Base-by-base conservation (phyloP, 768 basidiomycete species). In the Leccinum broughii region DNA sequence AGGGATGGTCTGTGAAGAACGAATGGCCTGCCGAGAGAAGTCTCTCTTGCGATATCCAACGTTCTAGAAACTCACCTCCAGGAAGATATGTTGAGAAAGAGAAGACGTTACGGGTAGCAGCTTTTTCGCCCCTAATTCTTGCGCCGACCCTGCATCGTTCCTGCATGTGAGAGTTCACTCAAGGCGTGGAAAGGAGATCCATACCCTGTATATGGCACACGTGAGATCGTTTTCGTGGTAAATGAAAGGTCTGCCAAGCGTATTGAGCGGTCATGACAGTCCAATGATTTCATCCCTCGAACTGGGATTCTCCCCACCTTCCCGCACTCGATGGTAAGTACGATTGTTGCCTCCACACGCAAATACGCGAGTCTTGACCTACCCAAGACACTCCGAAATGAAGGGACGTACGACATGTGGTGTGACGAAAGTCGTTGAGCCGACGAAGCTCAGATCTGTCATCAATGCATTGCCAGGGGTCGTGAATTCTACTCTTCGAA, bases 11-110 rank as follows among this genome's bases (percentile, higher is more conserved):
- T 1, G 68, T 70, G 53, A 68, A 67, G 64, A 66, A 63, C 14
- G 64, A 46, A 34, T 56, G 53, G 22, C 65, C 62, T 0, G 54
- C 55, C 3, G 67, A 70, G 32, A 67, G 59, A 11, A 68, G 14
- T 1, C 62, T 67, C 68, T 35, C 68, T 37, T 64, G 64, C 51
- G 20, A 70, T 6, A 62, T 67, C 69, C 63, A 66, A n/a, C 3
- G 61, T 63, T 46, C 66, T 57, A 2, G 46, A 49, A 39, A 15
- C 7, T 39, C 15, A 1, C 0, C 2, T 46, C 65, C 69, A 70
- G 3, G 24, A 41, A 4, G 65, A 60, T 22, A n/a, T 59, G 49
- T 7, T 53, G 48, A 11, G 24, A 8, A 15, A 66, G 55, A 0
- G 55, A 55, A n/a, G 61, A 66, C 64, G 61, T 67, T 4, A 30